Evolutionary conservation across 192 early-diverging fungal genomes (phyloP), one percentile per base, ranked within the genome.

Genomic region (Linnemannia exigua): DNA sequence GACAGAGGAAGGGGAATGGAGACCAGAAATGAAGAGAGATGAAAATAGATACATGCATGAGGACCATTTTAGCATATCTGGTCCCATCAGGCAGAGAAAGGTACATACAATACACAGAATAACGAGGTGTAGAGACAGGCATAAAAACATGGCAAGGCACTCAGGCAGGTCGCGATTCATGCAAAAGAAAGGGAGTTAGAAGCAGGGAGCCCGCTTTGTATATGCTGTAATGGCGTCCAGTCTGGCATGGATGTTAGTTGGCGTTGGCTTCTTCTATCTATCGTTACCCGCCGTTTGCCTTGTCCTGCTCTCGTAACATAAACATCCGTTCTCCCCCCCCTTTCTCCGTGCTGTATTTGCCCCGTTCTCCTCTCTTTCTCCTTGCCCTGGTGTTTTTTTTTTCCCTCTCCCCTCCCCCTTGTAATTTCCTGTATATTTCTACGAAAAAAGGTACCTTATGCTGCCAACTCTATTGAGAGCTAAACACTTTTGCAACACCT

Each of bases 11-110:
- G 47, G 48, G 50, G 50, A 52, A 52, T 22, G 17, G 20, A 52
- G 51, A n/a, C 44, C 6, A 54, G 51, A 4, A 68, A 36, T 5
- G 19, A 5, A 9, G 41, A 16, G 44, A 25, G 70, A 71, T 46
- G 44, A 38, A 71, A 46, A 71, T 38, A 46, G 38, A 71, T 38
- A 12, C 44, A 48, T 46, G 44, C 70, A 71, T 28, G 15, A 71
- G 9, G 25, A 41, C 38, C 17, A n/a, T n/a, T n/a, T n/a, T n/a
- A n/a, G n/a, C n/a, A n/a, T n/a, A n/a, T n/a, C n/a, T n/a, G n/a
- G n/a, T n/a, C 38, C 3, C n/a, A 3, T 41, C 11, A 8, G 70
- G 15, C 37, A 46, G 19, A 44, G 41, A 44, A 9, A 44, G 41
- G 41, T 9, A 44, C 5, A 44, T 3, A 44, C 41, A 44, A 3